A percentile compares a stretch with the other conserved stretches of the same genome.
These are phyloP conservation scores for Oryza nivara DNA, from an alignment of 176 grass and related monocot species.

Conservation along the genomic window DNA sequence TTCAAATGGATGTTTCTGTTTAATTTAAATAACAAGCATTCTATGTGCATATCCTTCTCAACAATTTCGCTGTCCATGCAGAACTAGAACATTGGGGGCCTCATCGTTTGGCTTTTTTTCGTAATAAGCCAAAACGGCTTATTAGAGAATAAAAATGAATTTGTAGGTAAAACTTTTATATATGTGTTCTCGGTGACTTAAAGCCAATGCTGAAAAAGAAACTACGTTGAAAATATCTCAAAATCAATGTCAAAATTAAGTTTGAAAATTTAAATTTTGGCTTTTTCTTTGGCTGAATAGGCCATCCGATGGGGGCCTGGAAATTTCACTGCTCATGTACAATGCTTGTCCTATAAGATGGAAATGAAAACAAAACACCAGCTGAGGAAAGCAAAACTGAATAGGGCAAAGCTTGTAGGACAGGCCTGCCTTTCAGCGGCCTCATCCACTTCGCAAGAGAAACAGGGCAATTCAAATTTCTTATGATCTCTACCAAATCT, in stretches of 20 bases:
- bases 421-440: background rate
- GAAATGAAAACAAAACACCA: slow-evolving; percentile 23
- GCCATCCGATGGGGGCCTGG: no score
- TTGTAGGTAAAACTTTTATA: no score
- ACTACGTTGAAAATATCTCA: no score
- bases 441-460: background rate
- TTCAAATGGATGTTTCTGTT: slow-evolving; percentile 10
- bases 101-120: no score
- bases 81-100: background rate
- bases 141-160: no score
- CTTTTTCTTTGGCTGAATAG: no score
- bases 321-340: background rate
- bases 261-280: no score
- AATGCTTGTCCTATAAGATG: background rate
- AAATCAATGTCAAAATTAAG: no score
- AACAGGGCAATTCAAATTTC: background rate
- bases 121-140: no score
- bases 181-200: no score
- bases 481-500: slow-evolving; percentile 4
- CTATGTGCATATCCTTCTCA: slow-evolving; percentile 13
- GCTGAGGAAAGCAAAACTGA: background rate
- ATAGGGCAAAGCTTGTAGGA: slow-evolving; percentile 15
- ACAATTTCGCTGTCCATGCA: background rate
- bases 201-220: no score
- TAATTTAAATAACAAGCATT: slow-evolving; percentile 4